Evolutionary conservation across 768 basidiomycete species (phyloP).

Genomic region (Pleurotus citrinopileatus): DNA sequence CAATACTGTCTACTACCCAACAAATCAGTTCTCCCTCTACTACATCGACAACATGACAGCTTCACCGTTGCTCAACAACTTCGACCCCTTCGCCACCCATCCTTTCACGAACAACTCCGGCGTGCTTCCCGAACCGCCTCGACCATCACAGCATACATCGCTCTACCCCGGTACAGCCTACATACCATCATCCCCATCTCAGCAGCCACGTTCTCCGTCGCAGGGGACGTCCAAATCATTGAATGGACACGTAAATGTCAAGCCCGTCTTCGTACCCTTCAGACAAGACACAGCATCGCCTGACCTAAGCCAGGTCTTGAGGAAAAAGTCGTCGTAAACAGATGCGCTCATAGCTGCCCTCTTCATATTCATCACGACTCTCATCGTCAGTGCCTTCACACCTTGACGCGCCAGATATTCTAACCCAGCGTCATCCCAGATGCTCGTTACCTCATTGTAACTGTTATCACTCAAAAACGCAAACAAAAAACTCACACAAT

Average conservation of each 20-base stretch:
- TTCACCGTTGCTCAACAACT: constrained; percentile 21
- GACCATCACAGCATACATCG: constrained; percentile 6
- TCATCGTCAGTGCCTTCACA: not conserved
- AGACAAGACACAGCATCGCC: constrained; percentile 8
- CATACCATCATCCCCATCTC: not conserved
- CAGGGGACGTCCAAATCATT: not conserved
- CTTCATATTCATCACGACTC: not conserved
- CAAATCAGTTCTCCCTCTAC: too few species aligned
- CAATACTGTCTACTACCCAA: too few species aligned
- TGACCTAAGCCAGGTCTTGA: constrained; percentile 6
- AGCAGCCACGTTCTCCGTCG: not conserved
- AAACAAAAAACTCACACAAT: not conserved
- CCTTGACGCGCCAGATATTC: not conserved
- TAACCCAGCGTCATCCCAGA: not conserved
- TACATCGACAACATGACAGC: constrained; percentile 6
- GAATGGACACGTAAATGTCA: not conserved
- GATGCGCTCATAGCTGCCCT: not conserved
- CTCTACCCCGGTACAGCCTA: constrained; percentile 3
- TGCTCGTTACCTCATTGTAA: not conserved
- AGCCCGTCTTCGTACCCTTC: constrained; percentile 10
- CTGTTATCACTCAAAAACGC: constrained; percentile 8
- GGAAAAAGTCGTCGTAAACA: constrained; percentile 7
- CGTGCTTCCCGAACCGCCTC: constrained; percentile 5
- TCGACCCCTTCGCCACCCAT: constrained; percentile 28
- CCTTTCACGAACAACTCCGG: constrained; percentile 28